A percentile compares a stretch with the other conserved stretches of the same genome.
Conservation (phyloP, 768 basidiomycete species). For the Podaxis sp. region DNA sequence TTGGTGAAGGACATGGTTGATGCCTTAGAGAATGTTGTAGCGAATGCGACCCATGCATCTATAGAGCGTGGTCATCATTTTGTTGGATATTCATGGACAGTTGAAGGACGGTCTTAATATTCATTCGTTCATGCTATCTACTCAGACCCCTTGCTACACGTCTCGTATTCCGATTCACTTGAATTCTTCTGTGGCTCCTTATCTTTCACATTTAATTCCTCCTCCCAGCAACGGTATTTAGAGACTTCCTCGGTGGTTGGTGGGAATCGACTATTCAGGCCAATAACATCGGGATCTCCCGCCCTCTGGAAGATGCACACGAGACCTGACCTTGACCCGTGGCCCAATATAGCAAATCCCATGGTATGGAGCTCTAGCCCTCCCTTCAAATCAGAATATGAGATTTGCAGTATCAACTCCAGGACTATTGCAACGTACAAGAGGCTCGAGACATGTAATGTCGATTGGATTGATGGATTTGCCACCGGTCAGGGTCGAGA, state of each 20-base stretch:
- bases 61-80: slow-evolving; percentile 66
- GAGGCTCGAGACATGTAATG: neutral
- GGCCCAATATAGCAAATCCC: neutral
- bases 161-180: neutral
- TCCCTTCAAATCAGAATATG: neutral
- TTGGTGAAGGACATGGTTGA: slow-evolving; percentile 82
- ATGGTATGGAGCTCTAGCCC: neutral
- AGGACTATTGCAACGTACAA: neutral
- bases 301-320: neutral
- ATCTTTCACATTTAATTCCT: neutral
- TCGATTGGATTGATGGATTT: slow-evolving; percentile 4
- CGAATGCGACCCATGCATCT: slow-evolving; percentile 76
- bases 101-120: too few species aligned
- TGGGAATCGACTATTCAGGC: neutral
- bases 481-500: neutral
- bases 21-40: slow-evolving; percentile 75
- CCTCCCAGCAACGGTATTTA: neutral
- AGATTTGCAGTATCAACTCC: neutral
- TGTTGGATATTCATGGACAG: neutral
- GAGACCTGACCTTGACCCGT: neutral
- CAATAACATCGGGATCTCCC: too few species aligned
- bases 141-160: neutral
- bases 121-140: neutral
- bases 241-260: neutral
- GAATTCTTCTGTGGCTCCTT: neutral